Percentiles rank a stretch among this genome's conserved stretches.
phyloP scores from a whole-genome alignment of 169 alveolate species.

The Plasmodium reichenowi region DNA sequence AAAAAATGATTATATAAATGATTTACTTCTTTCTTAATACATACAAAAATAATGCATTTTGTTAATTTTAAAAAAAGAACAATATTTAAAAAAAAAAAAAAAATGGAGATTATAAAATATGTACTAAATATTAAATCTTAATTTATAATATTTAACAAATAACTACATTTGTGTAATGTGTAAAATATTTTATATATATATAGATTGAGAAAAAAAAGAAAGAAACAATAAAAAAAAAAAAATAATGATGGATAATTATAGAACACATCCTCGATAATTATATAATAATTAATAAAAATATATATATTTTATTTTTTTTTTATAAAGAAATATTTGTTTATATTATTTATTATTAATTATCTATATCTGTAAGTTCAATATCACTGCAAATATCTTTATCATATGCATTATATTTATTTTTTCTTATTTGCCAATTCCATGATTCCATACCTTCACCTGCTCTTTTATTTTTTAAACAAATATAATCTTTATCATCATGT shows the following conservation, averaged over 20 bases:
- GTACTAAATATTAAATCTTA: conserved; percentile 45
- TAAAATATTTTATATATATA: too few species aligned
- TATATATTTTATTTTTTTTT: background rate
- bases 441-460: conserved; percentile 84
- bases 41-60: background rate
- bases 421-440: conserved; percentile 87
- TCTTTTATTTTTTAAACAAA: conserved; percentile 80
- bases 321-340: background rate
- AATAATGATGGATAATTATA: conserved; percentile 2
- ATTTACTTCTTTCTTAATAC: too few species aligned
- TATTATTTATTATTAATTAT: background rate
- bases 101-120: too few species aligned
- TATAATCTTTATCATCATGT: conserved; percentile 79
- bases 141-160: conserved; percentile 50
- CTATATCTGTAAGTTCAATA: conserved; percentile 46
- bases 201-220: too few species aligned
- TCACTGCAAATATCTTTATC: conserved; percentile 70
- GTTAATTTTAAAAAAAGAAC: conserved; percentile 15
- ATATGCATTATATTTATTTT: conserved; percentile 28
- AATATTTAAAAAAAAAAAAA: conserved; percentile 6
- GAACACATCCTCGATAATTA: too few species aligned
- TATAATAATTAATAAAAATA: background rate
- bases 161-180: too few species aligned
- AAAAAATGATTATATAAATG: too few species aligned
- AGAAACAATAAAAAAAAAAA: background rate